Conservation (phyloP, 2,329 filamentous ascomycete species). For the Alternaria triticimaculans region DNA sequence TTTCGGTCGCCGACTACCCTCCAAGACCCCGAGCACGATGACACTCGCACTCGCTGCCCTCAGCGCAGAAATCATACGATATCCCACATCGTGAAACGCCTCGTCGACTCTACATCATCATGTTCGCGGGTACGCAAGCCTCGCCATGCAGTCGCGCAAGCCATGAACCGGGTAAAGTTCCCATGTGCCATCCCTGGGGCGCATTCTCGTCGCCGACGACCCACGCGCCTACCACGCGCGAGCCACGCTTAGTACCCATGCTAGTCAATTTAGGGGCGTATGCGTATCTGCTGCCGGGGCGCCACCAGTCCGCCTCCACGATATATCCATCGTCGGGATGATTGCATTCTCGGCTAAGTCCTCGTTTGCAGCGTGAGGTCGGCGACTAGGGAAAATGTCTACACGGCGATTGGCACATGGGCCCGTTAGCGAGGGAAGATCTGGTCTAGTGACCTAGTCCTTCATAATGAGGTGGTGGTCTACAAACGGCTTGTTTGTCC, state of each 20-base stretch:
- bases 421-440: slow-evolving; percentile 14
- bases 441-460: slow-evolving; percentile 4
- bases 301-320: slow-evolving; percentile 15
- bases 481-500: neutral
- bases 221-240: slow-evolving; percentile 18
- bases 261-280: slow-evolving; percentile 17
- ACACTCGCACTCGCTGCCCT: neutral
- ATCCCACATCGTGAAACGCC: slow-evolving; percentile 3
- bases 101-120: neutral
- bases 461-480: neutral
- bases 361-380: slow-evolving; percentile 19
- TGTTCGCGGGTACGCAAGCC: neutral
- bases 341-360: slow-evolving; percentile 16
- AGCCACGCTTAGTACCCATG: slow-evolving; percentile 16
- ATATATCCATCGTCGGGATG: slow-evolving; percentile 1
- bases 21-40: neutral
- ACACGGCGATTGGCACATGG: slow-evolving; percentile 17
- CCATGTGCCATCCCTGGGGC: neutral
- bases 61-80: slow-evolving; percentile 14
- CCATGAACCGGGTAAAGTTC: slow-evolving; percentile 4
- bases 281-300: slow-evolving; percentile 16
- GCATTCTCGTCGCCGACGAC: slow-evolving; percentile 11
- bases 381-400: slow-evolving; percentile 21
- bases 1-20: neutral
- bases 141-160: neutral